Evolutionary conservation across 768 basidiomycete species (phyloP), one percentile per base, ranked within the genome.

Genomic region (Polyporus arcularius): DNA sequence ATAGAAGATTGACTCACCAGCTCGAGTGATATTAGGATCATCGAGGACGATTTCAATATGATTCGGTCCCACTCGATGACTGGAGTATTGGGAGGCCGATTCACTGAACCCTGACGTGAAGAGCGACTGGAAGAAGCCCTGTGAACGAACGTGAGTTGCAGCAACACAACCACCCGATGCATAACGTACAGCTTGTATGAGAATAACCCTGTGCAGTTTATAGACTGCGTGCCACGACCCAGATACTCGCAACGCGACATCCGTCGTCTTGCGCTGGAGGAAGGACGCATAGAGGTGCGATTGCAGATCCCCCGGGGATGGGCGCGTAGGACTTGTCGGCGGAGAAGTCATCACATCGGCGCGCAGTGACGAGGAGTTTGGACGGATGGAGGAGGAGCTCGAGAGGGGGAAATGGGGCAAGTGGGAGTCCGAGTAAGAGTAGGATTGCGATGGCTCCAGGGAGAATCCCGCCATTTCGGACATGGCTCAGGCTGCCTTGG

Each of bases 101-200:
- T 93, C 92, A 32, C 79, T 74, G 67, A 91, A 93, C 4, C 89
- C 91, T 1, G 85, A 82, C 0, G 89, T 92, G 74, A 96, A 97
- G 21, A 97, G 82, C 35, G 91, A 87, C 50, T 85, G 81, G 75
- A 96, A 96, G 80, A 94, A 97, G 11, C 90, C 94, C 88, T 91
- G 67, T 1, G 65, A 40, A 48, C 54, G 67, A 30, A 62, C 47
- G 48, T 43, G 21, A 57, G 56, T 31, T 11, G 18, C 31, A 3
- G 26, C 32, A n/a, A 31, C 21, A 18, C 48, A n/a, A 38, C 2
- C 9, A 50, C 3, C 1, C 21, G 15, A 41, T 10, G 6, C 15
- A 21, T 35, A 7, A 81, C 85, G 57, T 56, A 92, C 92, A 9
- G 93, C 86, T 73, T 96, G 95, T 45, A 94, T 92, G 60, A 96